Percentiles rank a stretch among this genome's conserved stretches.
These are phyloP conservation scores for Entomortierella lignicola DNA, from an alignment of 192 early-diverging fungal genomes.

Conservation along the genomic window DNA sequence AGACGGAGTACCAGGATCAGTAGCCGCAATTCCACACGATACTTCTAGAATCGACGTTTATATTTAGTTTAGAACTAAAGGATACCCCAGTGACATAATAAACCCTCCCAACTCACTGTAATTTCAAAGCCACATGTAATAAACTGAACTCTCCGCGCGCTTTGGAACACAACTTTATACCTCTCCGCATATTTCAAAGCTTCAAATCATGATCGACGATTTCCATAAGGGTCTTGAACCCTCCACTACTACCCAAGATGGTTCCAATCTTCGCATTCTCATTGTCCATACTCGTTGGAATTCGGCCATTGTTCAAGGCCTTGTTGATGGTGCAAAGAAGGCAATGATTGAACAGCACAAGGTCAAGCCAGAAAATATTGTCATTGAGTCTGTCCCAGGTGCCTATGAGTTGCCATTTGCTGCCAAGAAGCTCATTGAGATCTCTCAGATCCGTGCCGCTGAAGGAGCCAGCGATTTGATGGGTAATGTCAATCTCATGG, in stretches of 20 bases:
- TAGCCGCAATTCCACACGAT: background rate
- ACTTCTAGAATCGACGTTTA: background rate
- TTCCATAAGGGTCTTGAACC: constrained; percentile 83
- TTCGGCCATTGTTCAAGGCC: constrained; percentile 80
- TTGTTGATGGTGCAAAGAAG: constrained; percentile 78
- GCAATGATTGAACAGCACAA: constrained; percentile 73
- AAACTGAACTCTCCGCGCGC: too few species aligned
- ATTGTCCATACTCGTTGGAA: constrained; percentile 98
- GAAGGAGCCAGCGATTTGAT: constrained; percentile 67
- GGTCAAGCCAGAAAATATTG: constrained; percentile 82
- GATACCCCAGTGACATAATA: too few species aligned
- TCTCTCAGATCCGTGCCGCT: constrained; percentile 70
- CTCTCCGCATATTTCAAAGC: too few species aligned
- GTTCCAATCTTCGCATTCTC: constrained; percentile 72
- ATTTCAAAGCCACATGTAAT: too few species aligned
- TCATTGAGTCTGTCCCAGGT: constrained; percentile 85
- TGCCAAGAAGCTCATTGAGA: constrained; percentile 77
- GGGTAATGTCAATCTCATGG: constrained; percentile 56
- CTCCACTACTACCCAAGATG: constrained; percentile 66
- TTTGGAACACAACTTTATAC: too few species aligned
- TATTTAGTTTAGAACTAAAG: too few species aligned
- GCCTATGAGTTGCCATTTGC: constrained; percentile 97
- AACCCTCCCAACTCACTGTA: too few species aligned
- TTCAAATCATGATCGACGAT: constrained; percentile 58
- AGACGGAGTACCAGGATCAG: background rate